Evolutionary conservation across 805 yeast species (phyloP).

Genomic region (Ascoidea rubescens): DNA sequence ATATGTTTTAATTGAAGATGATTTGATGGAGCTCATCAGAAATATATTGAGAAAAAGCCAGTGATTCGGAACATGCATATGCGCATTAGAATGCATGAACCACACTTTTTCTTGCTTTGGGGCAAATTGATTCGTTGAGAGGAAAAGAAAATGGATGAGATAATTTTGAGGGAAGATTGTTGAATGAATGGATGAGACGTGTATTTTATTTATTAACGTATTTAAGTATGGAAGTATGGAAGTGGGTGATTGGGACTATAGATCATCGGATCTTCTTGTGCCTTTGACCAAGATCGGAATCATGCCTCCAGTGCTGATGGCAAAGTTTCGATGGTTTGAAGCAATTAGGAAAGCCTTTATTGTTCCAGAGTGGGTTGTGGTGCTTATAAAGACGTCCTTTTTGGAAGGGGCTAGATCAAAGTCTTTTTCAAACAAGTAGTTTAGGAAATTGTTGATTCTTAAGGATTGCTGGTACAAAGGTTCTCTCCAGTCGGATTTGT

Average conservation of each 20-base stretch:
- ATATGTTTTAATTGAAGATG: too few relatives aligned
- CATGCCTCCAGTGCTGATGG: slow-evolving; percentile 42
- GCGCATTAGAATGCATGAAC: too few relatives aligned
- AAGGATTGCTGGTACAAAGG: slow-evolving; percentile 22
- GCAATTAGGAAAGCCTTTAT: slow-evolving; percentile 34
- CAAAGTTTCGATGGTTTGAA: slow-evolving; percentile 31
- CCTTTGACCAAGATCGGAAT: slow-evolving; percentile 38
- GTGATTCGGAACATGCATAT: too few relatives aligned
- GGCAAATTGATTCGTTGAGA: too few relatives aligned
- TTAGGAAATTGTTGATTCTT: slow-evolving; percentile 35
- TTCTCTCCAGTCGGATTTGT: slow-evolving; percentile 32
- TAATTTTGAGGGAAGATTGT: too few relatives aligned
- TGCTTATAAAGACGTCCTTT: slow-evolving; percentile 14
- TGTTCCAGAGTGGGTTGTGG: slow-evolving; percentile 30
- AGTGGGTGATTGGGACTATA: neutral
- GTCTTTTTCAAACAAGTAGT: slow-evolving; percentile 22
- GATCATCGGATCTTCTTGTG: slow-evolving; percentile 9
- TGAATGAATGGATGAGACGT: too few relatives aligned
- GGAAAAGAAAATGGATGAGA: too few relatives aligned
- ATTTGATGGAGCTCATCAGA: too few relatives aligned
- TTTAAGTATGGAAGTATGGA: too few relatives aligned
- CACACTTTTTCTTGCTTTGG: too few relatives aligned
- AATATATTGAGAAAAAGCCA: too few relatives aligned
- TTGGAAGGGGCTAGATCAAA: slow-evolving; percentile 2
- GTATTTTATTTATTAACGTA: too few relatives aligned